phyloP scores from a whole-genome alignment of 345 rosid genomes.

The Salix exigua region DNA sequence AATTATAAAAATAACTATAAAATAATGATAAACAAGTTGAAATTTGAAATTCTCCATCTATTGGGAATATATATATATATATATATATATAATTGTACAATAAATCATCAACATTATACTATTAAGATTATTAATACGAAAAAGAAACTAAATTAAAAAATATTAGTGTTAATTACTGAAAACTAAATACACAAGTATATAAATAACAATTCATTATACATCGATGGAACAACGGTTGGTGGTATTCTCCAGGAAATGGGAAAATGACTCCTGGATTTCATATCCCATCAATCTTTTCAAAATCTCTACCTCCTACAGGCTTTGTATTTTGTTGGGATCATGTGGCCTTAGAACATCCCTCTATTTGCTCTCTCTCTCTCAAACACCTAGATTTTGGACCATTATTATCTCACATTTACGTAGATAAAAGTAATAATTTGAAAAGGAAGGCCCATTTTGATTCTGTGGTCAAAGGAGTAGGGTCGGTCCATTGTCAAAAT shows the following conservation, averaged over 20 bases:
- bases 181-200: too few relatives aligned
- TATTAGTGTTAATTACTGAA: not conserved
- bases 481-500: not conserved
- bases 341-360: conserved; percentile 4
- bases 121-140: not conserved
- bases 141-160: not conserved
- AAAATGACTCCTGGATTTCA: not conserved
- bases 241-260: conserved; percentile 14
- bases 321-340: not conserved
- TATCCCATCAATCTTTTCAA: conserved; percentile 30
- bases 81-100: not conserved
- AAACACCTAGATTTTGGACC: not conserved
- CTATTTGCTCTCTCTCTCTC: not conserved
- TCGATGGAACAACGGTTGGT: conserved; percentile 5
- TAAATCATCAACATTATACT: not conserved
- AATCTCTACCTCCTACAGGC: conserved; percentile 1
- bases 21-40: not conserved
- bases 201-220: conserved; percentile 13
- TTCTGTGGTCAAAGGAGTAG: not conserved
- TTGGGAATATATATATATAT: not conserved
- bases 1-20: too few relatives aligned
- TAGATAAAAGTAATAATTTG: not conserved
- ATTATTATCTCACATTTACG: not conserved
- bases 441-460: not conserved
- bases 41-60: not conserved